Conservation (phyloP, 805 yeast species). For the Schwanniomyces yamadae region DNA sequence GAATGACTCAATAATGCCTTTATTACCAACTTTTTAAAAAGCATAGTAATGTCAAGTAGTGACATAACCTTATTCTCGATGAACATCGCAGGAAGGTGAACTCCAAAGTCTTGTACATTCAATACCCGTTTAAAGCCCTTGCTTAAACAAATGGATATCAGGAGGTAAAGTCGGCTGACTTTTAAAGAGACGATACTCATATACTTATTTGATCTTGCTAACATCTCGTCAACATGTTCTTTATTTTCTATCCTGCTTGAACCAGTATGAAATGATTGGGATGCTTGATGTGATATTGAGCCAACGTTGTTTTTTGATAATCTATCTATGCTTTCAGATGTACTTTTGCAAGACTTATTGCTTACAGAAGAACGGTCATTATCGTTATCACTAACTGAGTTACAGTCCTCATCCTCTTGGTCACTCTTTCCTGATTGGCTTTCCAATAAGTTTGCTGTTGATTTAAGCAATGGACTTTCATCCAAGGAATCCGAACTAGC, state of each 20-base stretch:
- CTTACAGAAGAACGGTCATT: too few species aligned
- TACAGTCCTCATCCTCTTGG: too few species aligned
- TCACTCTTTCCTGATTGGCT: too few species aligned
- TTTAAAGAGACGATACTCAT: constrained; percentile 63
- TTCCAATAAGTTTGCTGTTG: too few species aligned
- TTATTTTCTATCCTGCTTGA: constrained; percentile 17
- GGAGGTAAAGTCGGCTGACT: constrained; percentile 25
- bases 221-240: constrained; percentile 55
- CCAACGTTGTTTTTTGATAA: neutral
- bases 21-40: constrained; percentile 30
- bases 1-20: constrained; percentile 33
- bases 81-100: constrained; percentile 33
- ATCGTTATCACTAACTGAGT: too few species aligned
- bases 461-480: constrained; percentile 16
- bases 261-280: constrained; percentile 2
- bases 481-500: constrained; percentile 20
- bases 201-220: constrained; percentile 69
- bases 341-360: too few species aligned
- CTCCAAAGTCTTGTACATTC: constrained; percentile 36
- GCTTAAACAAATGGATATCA: constrained; percentile 35
- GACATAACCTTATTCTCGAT: constrained; percentile 33
- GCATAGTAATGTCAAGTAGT: constrained; percentile 33
- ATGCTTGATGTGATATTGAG: neutral
- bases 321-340: too few species aligned
- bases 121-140: constrained; percentile 34